These are phyloP conservation scores for Lithohypha guttulata DNA, from an alignment of 2,329 filamentous ascomycete genomes.

Conservation along the genomic window DNA sequence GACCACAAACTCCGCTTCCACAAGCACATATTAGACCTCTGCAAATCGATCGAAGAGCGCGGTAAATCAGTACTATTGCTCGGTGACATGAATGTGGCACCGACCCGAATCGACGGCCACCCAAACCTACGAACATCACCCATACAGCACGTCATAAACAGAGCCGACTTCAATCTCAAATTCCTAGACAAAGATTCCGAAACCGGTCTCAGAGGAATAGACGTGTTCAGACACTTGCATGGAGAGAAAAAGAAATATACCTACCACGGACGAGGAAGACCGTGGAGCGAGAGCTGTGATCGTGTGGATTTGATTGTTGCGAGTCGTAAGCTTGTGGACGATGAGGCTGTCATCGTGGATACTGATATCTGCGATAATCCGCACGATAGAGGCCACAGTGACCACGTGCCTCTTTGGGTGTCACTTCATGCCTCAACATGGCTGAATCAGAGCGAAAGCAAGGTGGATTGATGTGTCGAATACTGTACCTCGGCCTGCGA, in stretches of 20 bases:
- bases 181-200: constrained; percentile 32
- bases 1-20: constrained; percentile 43
- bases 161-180: constrained; percentile 40
- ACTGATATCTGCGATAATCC: constrained; percentile 34
- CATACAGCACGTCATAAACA: constrained; percentile 39
- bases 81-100: constrained; percentile 45
- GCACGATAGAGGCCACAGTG: constrained; percentile 40
- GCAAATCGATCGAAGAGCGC: constrained; percentile 29
- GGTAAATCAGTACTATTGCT: constrained; percentile 39
- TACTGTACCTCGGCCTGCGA: too few species aligned
- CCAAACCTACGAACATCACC: constrained; percentile 38
- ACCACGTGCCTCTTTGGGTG: constrained; percentile 44
- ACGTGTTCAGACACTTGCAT: constrained; percentile 40
- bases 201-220: constrained; percentile 30
- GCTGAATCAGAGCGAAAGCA: too few species aligned
- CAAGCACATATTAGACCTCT: constrained; percentile 35
- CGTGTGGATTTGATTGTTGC: constrained; percentile 43
- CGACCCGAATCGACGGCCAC: constrained; percentile 33
- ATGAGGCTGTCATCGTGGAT: constrained; percentile 24
- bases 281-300: constrained; percentile 44
- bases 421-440: too few species aligned
- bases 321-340: constrained; percentile 30
- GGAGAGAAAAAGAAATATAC: constrained; percentile 37
- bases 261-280: constrained; percentile 35
- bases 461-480: too few species aligned